These are phyloP conservation scores for Leptomonas seymouri DNA, from an alignment of 208 protist species.

Conservation along the genomic window DNA sequence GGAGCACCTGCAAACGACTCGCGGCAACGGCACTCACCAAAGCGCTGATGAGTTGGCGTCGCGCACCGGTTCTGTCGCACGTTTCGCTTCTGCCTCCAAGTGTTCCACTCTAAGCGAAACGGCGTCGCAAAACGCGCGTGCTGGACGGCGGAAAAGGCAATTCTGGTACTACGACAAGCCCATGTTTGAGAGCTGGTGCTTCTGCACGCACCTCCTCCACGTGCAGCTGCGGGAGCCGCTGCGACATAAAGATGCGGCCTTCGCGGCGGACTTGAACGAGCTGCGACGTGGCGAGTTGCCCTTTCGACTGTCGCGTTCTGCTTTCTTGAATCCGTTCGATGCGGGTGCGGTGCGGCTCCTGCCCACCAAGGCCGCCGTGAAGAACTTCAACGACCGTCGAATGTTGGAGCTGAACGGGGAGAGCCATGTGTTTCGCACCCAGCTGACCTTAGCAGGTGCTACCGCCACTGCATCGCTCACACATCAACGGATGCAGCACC, in stretches of 20 bases:
- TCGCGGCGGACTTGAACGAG: conserved; percentile 62
- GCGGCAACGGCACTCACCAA: no score
- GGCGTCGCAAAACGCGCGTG: no score
- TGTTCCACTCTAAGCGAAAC: no score
- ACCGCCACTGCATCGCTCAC: not conserved
- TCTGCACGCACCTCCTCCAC: conserved; percentile 63
- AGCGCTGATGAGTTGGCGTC: no score
- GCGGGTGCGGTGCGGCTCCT: conserved; percentile 75
- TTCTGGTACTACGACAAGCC: conserved; percentile 46
- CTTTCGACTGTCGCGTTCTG: conserved; percentile 62
- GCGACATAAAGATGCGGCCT: conserved; percentile 62
- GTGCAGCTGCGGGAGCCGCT: conserved; percentile 52
- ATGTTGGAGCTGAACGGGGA: conserved; percentile 71
- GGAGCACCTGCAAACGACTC: no score
- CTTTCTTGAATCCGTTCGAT: conserved; percentile 53
- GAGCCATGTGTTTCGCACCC: conserved; percentile 48
- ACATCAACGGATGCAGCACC: not conserved
- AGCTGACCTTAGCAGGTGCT: conserved; percentile 27
- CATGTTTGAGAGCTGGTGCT: conserved; percentile 74
- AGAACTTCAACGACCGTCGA: conserved; percentile 66
- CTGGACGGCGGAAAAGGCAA: not conserved
- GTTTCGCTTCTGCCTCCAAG: no score
- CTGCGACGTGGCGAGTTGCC: conserved; percentile 69
- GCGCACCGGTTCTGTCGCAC: no score
- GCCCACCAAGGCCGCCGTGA: conserved; percentile 58